Base-by-base conservation (phyloP, 129 eudicot genomes). In the Mikania micrantha region DNA sequence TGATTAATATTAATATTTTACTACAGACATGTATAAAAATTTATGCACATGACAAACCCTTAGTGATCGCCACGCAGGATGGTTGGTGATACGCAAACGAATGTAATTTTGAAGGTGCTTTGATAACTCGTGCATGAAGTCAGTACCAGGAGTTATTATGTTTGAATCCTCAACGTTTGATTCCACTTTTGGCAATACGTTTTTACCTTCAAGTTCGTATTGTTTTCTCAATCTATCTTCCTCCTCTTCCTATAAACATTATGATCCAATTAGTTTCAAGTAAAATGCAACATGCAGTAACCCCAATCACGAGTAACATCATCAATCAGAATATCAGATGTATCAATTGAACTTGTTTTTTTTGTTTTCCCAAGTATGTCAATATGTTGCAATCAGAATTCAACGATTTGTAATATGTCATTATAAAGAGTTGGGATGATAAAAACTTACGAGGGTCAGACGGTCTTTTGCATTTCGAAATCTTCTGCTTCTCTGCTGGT, bases 131-230 rank as follows among this genome's bases (percentile, higher is more conserved):
- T 22, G 34, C 95, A 87, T 87, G 17, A 87, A 87, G 27, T 64
- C 74, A 0, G 88, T 87, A 2, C 90, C 90, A 0, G 90, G 95
- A 0, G 95, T 87, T 0, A 84, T 87, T 0, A 87, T 69, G 47
- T 84, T 87, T 0, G 90, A 84, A 79, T 84, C 95, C 0, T 69
- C 65, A n/a, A 79, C 62, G 56, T 77, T 60, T 0, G 86, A 66
- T 64, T 84, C 75, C 34, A 47, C 28, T 13, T 66, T 64, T 0
- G 88, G 88, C 3, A 79, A 35, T 47, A 84, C 71, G 3, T 64
- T 25, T 74, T 44, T 82, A 7, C 90, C 90, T 79, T 82, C 79
- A 1, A 3, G 3, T 53, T 77, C 74, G 41, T 40, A 84, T 5
- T 35, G 58, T 35, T 29, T 69, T 66, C 90, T 69, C 21, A 84